These are phyloP conservation scores for Ascomycota sp. DNA, from an alignment of 2,329 filamentous ascomycete genomes.

Conservation along the genomic window DNA sequence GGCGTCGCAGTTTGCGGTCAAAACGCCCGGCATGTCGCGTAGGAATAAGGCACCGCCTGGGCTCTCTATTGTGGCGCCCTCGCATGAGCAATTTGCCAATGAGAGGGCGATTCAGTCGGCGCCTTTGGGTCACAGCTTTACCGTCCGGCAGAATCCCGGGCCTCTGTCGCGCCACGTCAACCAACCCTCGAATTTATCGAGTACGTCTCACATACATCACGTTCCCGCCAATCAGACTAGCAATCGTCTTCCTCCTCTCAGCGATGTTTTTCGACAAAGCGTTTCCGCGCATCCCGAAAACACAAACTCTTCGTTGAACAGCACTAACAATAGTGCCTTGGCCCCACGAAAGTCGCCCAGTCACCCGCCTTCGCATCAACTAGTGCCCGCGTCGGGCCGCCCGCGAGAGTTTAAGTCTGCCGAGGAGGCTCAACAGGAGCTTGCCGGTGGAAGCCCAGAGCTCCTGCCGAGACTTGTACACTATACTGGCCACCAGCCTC, in stretches of 20 bases:
- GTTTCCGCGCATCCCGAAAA: slow-evolving; percentile 42
- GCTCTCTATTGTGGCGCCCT: slow-evolving; percentile 84
- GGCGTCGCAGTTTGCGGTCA: slow-evolving; percentile 31
- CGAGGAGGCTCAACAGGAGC: slow-evolving; percentile 79
- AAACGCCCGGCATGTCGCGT: slow-evolving; percentile 53
- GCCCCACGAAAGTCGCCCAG: slow-evolving; percentile 58
- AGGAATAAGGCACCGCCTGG: slow-evolving; percentile 71
- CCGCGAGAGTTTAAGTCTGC: slow-evolving; percentile 83
- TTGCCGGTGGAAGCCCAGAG: slow-evolving; percentile 82
- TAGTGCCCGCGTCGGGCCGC: slow-evolving; percentile 37
- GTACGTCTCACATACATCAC: slow-evolving; percentile 79
- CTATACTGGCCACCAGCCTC: slow-evolving; percentile 84
- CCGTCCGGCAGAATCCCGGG: slow-evolving; percentile 63
- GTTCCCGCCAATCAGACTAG: slow-evolving; percentile 71
- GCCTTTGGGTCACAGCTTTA: slow-evolving; percentile 86
- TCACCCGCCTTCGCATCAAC: slow-evolving; percentile 35
- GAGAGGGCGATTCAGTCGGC: slow-evolving; percentile 95
- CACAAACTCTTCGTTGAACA: slow-evolving; percentile 25
- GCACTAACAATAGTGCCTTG: slow-evolving; percentile 40
- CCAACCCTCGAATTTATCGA: slow-evolving; percentile 63
- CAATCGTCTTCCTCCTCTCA: slow-evolving; percentile 82
- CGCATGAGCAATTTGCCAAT: slow-evolving; percentile 76
- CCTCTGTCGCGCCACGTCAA: slow-evolving; percentile 64
- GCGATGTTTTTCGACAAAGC: slow-evolving; percentile 79
- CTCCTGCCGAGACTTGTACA: slow-evolving; percentile 84